Conservation (phyloP, 2,329 filamentous ascomycete species). For the Cladophialophora exuberans region DNA sequence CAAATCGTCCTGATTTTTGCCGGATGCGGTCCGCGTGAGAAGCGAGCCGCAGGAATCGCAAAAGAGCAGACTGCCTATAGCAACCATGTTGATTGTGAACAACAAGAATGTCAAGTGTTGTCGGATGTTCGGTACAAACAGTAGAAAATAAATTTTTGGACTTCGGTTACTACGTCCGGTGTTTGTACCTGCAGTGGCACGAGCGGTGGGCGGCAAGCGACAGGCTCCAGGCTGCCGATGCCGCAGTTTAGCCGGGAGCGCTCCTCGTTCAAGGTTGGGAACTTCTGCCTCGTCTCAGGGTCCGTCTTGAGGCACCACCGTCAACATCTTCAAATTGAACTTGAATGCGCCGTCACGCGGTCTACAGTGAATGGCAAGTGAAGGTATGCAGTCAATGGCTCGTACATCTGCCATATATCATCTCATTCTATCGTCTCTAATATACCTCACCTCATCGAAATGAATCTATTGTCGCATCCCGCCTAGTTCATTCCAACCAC, state of each 20-base stretch:
- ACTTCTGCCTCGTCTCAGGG: no score
- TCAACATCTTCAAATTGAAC: no score
- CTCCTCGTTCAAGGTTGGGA: no score
- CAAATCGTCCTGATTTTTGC: slow-evolving; percentile 63
- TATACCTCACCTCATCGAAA: background rate
- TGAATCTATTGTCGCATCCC: background rate
- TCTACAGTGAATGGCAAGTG: background rate
- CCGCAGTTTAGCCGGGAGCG: background rate
- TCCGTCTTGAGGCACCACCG: no score
- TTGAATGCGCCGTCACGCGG: no score
- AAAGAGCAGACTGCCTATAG: slow-evolving; percentile 88
- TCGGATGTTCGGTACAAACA: no score
- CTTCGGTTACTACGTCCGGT: background rate
- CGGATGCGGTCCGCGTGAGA: slow-evolving; percentile 76
- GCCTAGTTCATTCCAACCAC: background rate
- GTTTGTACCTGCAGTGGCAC: no score
- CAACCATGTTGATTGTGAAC: slow-evolving; percentile 72
- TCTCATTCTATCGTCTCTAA: background rate
- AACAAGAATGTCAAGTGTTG: no score
- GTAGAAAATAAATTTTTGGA: background rate
- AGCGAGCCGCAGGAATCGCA: slow-evolving; percentile 92
- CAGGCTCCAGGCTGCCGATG: background rate
- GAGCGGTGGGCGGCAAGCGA: no score
- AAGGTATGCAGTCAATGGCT: background rate
- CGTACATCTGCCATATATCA: background rate